A percentile compares a stretch with the other conserved stretches of the same genome.
phyloP scores from a whole-genome alignment of 805 yeast genomes.

The Starmerella riodocensis region DNA sequence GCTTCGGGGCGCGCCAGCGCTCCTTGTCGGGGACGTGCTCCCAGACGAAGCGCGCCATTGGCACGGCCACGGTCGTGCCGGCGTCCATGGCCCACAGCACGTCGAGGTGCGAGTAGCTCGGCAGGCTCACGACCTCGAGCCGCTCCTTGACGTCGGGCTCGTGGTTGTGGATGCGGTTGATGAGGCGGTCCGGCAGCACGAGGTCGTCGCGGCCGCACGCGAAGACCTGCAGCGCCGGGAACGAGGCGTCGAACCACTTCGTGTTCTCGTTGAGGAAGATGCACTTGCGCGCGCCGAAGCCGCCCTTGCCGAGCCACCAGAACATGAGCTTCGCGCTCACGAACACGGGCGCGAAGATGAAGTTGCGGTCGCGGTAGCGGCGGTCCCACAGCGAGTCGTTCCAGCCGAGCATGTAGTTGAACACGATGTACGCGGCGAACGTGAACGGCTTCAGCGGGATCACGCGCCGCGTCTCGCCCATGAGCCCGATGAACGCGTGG shows the following conservation, averaged over 20 bases:
- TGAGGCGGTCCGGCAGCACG: conserved; percentile 60
- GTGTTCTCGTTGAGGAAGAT: conserved; percentile 40
- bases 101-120: conserved; percentile 72
- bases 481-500: conserved; percentile 62
- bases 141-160: conserved; percentile 32
- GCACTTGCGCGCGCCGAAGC: conserved; percentile 40
- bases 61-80: conserved; percentile 47
- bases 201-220: conserved; percentile 62
- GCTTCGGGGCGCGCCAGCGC: conserved; percentile 6
- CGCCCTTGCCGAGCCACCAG: conserved; percentile 70
- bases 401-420: conserved; percentile 82
- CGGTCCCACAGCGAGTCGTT: conserved; percentile 63
- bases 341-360: conserved; percentile 73
- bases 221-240: conserved; percentile 53
- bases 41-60: conserved; percentile 25
- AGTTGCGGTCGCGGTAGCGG: conserved; percentile 54
- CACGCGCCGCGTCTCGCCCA: conserved; percentile 45
- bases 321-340: conserved; percentile 70
- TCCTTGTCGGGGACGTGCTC: conserved; percentile 7
- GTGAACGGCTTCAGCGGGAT: conserved; percentile 47
- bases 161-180: conserved; percentile 45
- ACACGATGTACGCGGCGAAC: conserved; percentile 60
- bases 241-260: conserved; percentile 30
- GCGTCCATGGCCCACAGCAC: conserved; percentile 86
- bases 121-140: conserved; percentile 32